Evolutionary conservation across 1,284 basidiomycete species (phyloP).

Genomic region (Chalciporus sp.): DNA sequence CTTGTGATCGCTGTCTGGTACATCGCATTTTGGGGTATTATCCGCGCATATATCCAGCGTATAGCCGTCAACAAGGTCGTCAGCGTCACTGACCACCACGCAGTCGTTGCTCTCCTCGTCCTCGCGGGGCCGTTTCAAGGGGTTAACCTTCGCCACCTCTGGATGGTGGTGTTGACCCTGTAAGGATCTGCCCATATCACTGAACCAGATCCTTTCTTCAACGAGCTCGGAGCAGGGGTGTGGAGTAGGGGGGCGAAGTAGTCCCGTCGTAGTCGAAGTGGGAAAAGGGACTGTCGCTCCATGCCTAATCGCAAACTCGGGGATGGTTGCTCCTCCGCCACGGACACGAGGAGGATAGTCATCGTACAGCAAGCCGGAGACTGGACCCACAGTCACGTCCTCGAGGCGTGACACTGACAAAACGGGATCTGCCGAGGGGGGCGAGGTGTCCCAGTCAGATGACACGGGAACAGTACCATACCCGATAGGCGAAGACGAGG

Average conservation of each 20-base stretch:
- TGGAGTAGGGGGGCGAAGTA: background rate
- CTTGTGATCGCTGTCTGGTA: background rate
- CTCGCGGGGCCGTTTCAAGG: background rate
- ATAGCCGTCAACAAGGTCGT: background rate
- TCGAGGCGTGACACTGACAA: background rate
- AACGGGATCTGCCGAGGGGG: background rate
- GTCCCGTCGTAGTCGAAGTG: background rate
- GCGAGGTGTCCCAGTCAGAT: background rate
- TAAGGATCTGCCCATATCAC: background rate
- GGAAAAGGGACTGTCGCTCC: background rate
- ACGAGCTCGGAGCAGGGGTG: background rate
- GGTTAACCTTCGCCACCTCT: background rate
- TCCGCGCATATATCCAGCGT: slow-evolving; percentile 17
- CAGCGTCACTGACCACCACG: background rate
- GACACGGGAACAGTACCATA: background rate
- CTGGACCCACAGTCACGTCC: slow-evolving; percentile 1
- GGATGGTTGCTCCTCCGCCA: slow-evolving; percentile 9
- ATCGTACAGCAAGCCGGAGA: background rate
- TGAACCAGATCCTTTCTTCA: background rate
- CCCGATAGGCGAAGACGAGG: slow-evolving; percentile 21
- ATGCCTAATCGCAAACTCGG: background rate
- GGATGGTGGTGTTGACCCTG: background rate
- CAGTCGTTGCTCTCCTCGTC: background rate
- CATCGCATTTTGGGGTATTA: background rate
- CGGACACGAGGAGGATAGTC: background rate